Evolutionary conservation across 2,329 filamentous ascomycete genomes (phyloP).

Genomic region (Trichophyton rubrum): DNA sequence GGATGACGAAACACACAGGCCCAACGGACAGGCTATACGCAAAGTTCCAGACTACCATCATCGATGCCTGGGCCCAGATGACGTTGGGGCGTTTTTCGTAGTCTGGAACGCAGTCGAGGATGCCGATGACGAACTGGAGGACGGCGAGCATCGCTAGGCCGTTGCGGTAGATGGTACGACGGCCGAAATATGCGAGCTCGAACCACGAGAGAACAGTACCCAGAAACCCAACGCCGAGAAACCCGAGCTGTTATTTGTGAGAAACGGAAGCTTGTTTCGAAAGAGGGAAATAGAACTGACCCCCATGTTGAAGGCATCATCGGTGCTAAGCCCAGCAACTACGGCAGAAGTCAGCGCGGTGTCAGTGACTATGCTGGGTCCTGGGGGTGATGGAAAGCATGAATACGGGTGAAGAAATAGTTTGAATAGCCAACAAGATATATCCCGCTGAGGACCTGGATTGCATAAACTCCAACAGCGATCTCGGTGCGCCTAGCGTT

Average conservation of each 20-base stretch:
- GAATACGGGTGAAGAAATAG: constrained; percentile 17
- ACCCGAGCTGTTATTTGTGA: constrained; percentile 18
- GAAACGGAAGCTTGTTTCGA: background rate
- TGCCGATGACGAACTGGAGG: constrained; percentile 29
- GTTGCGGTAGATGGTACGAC: constrained; percentile 22
- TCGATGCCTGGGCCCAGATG: constrained; percentile 25
- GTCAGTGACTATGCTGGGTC: background rate
- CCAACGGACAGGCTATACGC: constrained; percentile 32
- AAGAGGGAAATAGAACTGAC: constrained; percentile 14
- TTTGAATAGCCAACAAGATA: constrained; percentile 30
- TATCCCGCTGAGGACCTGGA: constrained; percentile 33
- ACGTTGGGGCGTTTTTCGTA: constrained; percentile 12
- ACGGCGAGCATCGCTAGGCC: constrained; percentile 23
- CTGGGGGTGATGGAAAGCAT: background rate
- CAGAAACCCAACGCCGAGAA: constrained; percentile 28
- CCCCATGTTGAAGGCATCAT: constrained; percentile 28
- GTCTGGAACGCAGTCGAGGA: constrained; percentile 29
- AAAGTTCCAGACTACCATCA: constrained; percentile 29
- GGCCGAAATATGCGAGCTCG: constrained; percentile 23
- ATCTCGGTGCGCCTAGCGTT: constrained; percentile 35
- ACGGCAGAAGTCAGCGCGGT: background rate
- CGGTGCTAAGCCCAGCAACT: constrained; percentile 20
- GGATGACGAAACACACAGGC: constrained; percentile 34
- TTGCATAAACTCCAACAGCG: constrained; percentile 32
- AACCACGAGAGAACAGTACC: constrained; percentile 29